Percentiles rank a stretch among this genome's conserved stretches.
These are phyloP conservation scores for Begonia loranthoides DNA, from an alignment of 306 rosid species.

Conservation along the genomic window DNA sequence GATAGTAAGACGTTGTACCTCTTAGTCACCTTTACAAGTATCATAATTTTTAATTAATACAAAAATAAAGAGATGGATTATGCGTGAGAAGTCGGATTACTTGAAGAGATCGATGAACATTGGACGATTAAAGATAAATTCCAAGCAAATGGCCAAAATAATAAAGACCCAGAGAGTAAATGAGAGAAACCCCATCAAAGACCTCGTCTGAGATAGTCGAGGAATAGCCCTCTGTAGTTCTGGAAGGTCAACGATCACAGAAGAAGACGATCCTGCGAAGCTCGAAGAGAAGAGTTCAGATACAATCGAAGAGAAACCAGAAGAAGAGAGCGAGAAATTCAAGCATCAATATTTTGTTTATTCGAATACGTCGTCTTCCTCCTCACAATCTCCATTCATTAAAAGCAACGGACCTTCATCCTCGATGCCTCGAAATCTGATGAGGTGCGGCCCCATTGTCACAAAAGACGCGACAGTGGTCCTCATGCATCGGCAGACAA, in stretches of 20 bases:
- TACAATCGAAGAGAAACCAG: conserved; percentile 4
- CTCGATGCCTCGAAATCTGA: conserved; percentile 34
- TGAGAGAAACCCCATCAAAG: conserved; percentile 14
- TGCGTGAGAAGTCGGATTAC: too few relatives aligned
- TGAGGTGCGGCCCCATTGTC: conserved; percentile 38
- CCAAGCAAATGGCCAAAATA: conserved; percentile 2
- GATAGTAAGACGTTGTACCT: too few relatives aligned
- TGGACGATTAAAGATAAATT: conserved; percentile 1
- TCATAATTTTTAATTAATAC: too few relatives aligned
- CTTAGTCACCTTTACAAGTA: too few relatives aligned
- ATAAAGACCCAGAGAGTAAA: conserved; percentile 5
- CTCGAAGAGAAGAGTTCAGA: conserved; percentile 17
- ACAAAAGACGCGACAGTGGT: conserved; percentile 34
- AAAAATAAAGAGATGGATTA: too few relatives aligned
- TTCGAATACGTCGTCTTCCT: conserved; percentile 18
- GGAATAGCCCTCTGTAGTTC: conserved; percentile 36
- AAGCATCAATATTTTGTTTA: conserved; percentile 18
- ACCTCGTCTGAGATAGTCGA: conserved; percentile 35
- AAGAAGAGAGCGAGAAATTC: conserved; percentile 6
- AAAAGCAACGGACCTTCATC: conserved; percentile 46
- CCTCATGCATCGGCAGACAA: conserved; percentile 12
- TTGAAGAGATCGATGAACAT: too few relatives aligned
- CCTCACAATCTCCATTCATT: conserved; percentile 15
- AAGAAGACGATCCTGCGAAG: conserved; percentile 28
- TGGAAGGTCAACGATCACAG: conserved; percentile 38